Evolutionary conservation across 2,329 filamentous ascomycete species (phyloP), one percentile per base, ranked within the genome.

Genomic region (Aspergillus candidus): DNA sequence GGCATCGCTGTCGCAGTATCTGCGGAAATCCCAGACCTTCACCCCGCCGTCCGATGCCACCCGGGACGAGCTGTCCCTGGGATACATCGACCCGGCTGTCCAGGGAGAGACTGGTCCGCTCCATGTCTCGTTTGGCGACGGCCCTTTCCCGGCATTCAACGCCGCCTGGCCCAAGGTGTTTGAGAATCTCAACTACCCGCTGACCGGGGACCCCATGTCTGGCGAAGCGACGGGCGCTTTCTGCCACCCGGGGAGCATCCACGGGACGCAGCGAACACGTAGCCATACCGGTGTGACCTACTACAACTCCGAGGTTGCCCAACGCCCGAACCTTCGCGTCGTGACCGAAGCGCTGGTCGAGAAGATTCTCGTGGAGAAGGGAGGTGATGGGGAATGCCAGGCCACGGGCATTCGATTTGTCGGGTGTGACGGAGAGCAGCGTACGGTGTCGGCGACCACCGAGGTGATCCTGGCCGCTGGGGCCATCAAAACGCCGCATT

Each of bases 381-480:
- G 38, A 13, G 59, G 72, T 22, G 44, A 55, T 15, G 50, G 48
- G 11, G 32, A 35, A 11, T 35, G 35, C 13, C 44, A 48, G n/a
- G 50, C 48, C 15, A 54, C 49, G 6, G 57, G 50, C 10, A 43
- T 59, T 31, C 47, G 51, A 8, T 48, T 57, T 11, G 22, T 10
- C 8, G 51, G 40, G 44, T 56, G 46, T 29, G 57, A 35, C 55
- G 55, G 58, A 45, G 38, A 11, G 8, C 11, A 6, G 12, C 47
- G 42, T 30, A 45, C 70, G 65, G 11, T 59, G 35, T n/a, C 51
- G 3, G 65, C 54, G 48, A 59, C 47, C 29, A 57, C 60, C 39
- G 80, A 84, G 49, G 72, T 83, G 5, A 72, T 85, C 32, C 60
- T 85, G 2, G 74, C 76, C 1, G 79, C 79, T 0, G 82, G 82